phyloP scores from a whole-genome alignment of 352 stramenopile species.

The Blastocystis sp. region DNA sequence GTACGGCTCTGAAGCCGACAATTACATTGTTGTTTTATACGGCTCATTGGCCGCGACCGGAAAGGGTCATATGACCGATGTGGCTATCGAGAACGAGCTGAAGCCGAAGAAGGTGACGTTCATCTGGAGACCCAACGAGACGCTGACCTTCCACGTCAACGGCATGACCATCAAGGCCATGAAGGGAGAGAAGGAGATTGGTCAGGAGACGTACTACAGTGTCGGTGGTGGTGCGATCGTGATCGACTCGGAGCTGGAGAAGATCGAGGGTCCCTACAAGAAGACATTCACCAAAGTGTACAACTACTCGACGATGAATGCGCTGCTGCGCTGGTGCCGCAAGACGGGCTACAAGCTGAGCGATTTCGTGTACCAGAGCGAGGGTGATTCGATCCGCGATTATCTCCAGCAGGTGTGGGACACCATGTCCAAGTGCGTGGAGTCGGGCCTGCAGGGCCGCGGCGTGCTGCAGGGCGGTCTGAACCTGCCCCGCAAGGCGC shows the following conservation, averaged over 20 bases:
- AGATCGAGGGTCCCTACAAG: slow-evolving; percentile 62
- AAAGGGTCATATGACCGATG: slow-evolving; percentile 71
- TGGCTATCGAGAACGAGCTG: slow-evolving; percentile 70
- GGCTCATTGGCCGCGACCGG: slow-evolving; percentile 70
- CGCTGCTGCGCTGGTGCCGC: slow-evolving; percentile 52
- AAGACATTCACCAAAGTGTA: slow-evolving; percentile 67
- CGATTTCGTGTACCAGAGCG: slow-evolving; percentile 65
- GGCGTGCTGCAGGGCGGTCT: slow-evolving; percentile 69
- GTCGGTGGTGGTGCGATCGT: slow-evolving; percentile 71
- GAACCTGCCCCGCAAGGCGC: slow-evolving; percentile 70
- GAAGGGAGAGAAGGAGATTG: slow-evolving; percentile 22
- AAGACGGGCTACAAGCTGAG: slow-evolving; percentile 62
- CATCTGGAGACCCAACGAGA: slow-evolving; percentile 69
- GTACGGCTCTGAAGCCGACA: slow-evolving; percentile 37
- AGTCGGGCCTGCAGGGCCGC: slow-evolving; percentile 66
- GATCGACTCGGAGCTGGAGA: slow-evolving; percentile 65
- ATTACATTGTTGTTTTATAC: slow-evolving; percentile 69
- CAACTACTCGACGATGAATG: slow-evolving; percentile 69
- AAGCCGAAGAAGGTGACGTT: slow-evolving; percentile 65
- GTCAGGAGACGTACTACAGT: slow-evolving; percentile 71
- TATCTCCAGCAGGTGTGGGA: slow-evolving; percentile 70
- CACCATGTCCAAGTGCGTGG: slow-evolving; percentile 70
- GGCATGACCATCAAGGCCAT: slow-evolving; percentile 70
- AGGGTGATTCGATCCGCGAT: slow-evolving; percentile 70
- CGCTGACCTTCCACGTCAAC: slow-evolving; percentile 70